Evolutionary conservation across 495 filamentous ascomycete genomes (phyloP).

Genomic region (Daldinia caldariorum): DNA sequence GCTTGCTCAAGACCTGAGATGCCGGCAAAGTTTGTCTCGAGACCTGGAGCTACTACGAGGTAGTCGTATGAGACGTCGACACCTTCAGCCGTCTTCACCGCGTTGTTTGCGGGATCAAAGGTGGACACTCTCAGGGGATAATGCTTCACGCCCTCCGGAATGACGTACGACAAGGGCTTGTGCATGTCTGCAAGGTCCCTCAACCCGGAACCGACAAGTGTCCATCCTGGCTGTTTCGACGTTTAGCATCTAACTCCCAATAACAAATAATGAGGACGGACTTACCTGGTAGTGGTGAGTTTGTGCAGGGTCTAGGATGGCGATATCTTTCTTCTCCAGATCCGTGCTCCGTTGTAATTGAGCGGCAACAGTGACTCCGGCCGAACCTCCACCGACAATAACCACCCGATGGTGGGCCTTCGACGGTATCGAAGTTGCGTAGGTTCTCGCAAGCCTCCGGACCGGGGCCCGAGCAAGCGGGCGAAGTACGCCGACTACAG

Average conservation of each 20-base stretch:
- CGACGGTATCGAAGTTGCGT: constrained; percentile 47
- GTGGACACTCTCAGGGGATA: constrained; percentile 63
- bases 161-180: constrained; percentile 60
- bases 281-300: constrained; percentile 69
- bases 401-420: constrained; percentile 67
- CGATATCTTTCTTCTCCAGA: constrained; percentile 69
- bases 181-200: constrained; percentile 66
- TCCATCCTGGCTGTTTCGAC: constrained; percentile 69
- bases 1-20: constrained; percentile 71
- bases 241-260: constrained; percentile 13
- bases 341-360: constrained; percentile 67
- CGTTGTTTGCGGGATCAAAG: constrained; percentile 67
- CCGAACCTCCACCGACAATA: constrained; percentile 70
- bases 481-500: constrained; percentile 33
- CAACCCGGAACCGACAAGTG: constrained; percentile 72
- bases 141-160: constrained; percentile 70
- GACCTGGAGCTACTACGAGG: constrained; percentile 70
- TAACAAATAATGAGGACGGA: neutral
- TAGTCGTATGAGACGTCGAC: constrained; percentile 71
- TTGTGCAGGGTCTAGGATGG: constrained; percentile 70
- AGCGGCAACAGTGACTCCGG: constrained; percentile 69
- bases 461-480: constrained; percentile 37
- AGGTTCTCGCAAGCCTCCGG: constrained; percentile 33
- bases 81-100: constrained; percentile 66
- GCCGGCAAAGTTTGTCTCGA: constrained; percentile 63